These are phyloP conservation scores for Malassezia slooffiae DNA, from an alignment of 1,284 basidiomycete species.

Conservation along the genomic window DNA sequence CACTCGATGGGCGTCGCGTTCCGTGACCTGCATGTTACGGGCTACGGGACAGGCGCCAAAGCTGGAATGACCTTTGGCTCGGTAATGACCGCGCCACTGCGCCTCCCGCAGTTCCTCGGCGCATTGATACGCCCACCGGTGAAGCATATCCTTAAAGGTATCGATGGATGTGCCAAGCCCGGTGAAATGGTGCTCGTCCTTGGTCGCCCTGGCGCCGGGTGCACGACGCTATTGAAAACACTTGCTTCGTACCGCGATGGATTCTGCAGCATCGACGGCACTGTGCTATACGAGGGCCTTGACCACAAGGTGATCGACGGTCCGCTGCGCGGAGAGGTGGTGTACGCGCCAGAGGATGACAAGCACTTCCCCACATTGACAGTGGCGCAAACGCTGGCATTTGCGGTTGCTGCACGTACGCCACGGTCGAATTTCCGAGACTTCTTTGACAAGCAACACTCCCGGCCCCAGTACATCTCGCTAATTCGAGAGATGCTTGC, in stretches of 20 bases:
- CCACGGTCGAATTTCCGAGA: constrained; percentile 13
- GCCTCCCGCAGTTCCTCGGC: constrained; percentile 17
- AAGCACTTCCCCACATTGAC: constrained; percentile 27
- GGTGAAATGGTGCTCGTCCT: constrained; percentile 56
- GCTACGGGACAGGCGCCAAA: constrained; percentile 26
- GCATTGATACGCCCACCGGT: constrained; percentile 24
- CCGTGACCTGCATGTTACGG: constrained; percentile 29
- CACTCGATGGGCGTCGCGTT: constrained; percentile 32
- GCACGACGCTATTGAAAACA: constrained; percentile 53
- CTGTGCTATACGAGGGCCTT: constrained; percentile 47
- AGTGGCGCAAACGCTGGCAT: constrained; percentile 28
- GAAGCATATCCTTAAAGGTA: constrained; percentile 27
- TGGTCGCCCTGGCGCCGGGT: constrained; percentile 55
- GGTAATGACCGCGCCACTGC: constrained; percentile 21
- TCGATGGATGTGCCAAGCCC: constrained; percentile 49
- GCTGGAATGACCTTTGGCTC: constrained; percentile 25
- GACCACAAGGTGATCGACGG: constrained; percentile 53
- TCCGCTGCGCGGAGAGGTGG: constrained; percentile 23
- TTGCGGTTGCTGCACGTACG: constrained; percentile 17
- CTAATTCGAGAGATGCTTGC: constrained; percentile 22
- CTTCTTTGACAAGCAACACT: constrained; percentile 22
- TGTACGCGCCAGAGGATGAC: constrained; percentile 34
- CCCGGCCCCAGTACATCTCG: constrained; percentile 29
- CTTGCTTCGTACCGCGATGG: constrained; percentile 51
- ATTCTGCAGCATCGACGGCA: constrained; percentile 32